Base-by-base conservation (phyloP, 2,329 filamentous ascomycete species). In the Colletotrichum australisinense region DNA sequence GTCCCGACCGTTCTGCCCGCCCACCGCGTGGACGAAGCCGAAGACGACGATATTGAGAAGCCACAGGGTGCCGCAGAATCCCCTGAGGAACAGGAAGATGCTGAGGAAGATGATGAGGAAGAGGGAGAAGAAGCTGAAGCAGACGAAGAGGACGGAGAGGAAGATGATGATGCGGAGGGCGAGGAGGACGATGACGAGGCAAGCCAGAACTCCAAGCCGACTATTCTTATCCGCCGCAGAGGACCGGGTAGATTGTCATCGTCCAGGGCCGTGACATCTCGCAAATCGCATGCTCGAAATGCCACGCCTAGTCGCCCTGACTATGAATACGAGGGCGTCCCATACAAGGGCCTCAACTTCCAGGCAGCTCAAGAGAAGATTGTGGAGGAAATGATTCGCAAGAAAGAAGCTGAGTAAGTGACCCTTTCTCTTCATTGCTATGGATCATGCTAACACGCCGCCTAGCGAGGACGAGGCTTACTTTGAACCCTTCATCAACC, bases 361-460 rank as follows among this genome's bases (percentile, higher is more conserved):
- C 94, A 97, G 80, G 89, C 95, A 79, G 95, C 95, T 0, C 95
- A 98, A 80, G 94, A 97, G 77, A 94, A 95, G 84, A 91, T 98
- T 69, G 86, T 97, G 4, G 90, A 93, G 67, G 94, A 96, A 77
- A 82, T 96, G 74, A 87, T 96, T 14, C 89, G 93, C 59, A 90
- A 88, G 76, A 87, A 90, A 60, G 92, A 95, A 73, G 90, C 91
- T 74, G 86, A 89, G 91, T 93, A 84, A 77, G 88, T 76, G 59
- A 28, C n/a, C 32, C 11, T 4, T 62, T 38, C 26, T 70, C 67
- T 69, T 49, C 52, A 22, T 56, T 19, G 8, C 28, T 26, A 49
- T 59, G n/a, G 55, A 63, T 66, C 52, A n/a, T 53, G 24, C 74
- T 75, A 22, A 75, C 9, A 28, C n/a, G 11, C 30, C 38, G n/a